A percentile compares a stretch with the other conserved stretches of the same genome.
Evolutionary conservation across 139 green algal genomes (phyloP).

Genomic region (Diplosphaera chodatii): DNA sequence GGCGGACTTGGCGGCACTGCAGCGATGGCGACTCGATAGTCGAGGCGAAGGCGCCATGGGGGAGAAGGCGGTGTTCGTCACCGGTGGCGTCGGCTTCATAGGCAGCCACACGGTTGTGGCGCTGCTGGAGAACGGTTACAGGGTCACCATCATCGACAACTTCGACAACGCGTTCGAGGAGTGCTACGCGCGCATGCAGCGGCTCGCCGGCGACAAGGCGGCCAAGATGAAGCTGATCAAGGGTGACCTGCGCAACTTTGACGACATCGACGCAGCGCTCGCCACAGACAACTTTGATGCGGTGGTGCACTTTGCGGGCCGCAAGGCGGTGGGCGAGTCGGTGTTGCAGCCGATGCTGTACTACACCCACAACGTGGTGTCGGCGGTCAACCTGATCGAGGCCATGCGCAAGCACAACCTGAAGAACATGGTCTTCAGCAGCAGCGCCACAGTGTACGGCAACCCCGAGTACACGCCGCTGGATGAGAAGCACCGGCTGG

Average conservation of each 20-base stretch:
- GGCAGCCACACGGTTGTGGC: constrained; percentile 85
- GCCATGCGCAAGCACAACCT: constrained; percentile 59
- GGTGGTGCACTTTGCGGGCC: constrained; percentile 92
- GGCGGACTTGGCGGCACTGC: no score
- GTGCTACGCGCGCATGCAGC: constrained; percentile 72
- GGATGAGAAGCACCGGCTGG: constrained; percentile 75
- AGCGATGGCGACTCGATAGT: no score
- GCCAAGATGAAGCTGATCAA: constrained; percentile 74
- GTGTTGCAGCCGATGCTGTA: constrained; percentile 88
- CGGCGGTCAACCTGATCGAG: constrained; percentile 78
- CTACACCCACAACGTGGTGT: constrained; percentile 96
- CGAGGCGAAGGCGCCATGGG: no score
- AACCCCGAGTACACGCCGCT: constrained; percentile 86
- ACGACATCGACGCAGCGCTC: constrained; percentile 38
- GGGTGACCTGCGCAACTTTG: constrained; percentile 37
- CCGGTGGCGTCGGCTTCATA: constrained; percentile 79
- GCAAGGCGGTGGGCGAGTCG: constrained; percentile 90
- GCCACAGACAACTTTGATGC: constrained; percentile 62
- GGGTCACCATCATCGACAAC: constrained; percentile 87
- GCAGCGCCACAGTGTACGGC: constrained; percentile 94
- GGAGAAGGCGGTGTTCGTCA: constrained; percentile 55
- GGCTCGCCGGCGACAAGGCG: constrained; percentile 71
- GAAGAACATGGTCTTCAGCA: constrained; percentile 84
- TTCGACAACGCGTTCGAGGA: constrained; percentile 78
- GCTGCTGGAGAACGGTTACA: constrained; percentile 77